A percentile compares a stretch with the other conserved stretches of the same genome.
Evolutionary conservation across 2,329 filamentous ascomycete genomes (phyloP).

Genomic region (Penicillium sp.): DNA sequence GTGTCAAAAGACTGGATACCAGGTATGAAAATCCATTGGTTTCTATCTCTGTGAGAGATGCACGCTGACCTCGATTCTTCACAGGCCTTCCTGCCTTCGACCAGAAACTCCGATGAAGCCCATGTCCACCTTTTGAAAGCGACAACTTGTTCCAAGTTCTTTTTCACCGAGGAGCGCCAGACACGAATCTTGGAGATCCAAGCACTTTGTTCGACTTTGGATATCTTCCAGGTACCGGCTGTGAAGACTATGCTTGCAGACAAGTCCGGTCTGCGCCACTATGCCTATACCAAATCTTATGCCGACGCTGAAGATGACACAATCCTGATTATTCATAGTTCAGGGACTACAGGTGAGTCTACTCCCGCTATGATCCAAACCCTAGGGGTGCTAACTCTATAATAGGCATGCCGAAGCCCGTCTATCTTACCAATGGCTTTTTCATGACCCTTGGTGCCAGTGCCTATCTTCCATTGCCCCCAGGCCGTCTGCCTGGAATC

Average conservation of each 20-base stretch:
- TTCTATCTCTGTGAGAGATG: background rate
- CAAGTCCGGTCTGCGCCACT: conserved; percentile 11
- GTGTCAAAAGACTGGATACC: conserved; percentile 28
- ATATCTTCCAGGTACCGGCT: conserved; percentile 11
- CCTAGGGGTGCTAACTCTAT: conserved; percentile 15
- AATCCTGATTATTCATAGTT: conserved; percentile 37
- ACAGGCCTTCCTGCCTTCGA: conserved; percentile 23
- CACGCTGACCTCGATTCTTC: background rate
- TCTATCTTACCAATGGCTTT: conserved; percentile 32
- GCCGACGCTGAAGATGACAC: conserved; percentile 28
- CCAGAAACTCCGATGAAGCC: conserved; percentile 24
- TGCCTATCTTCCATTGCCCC: conserved; percentile 12
- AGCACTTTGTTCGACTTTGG: conserved; percentile 5
- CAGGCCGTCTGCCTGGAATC: conserved; percentile 14
- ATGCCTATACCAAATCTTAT: conserved; percentile 22
- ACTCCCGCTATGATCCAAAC: conserved; percentile 18
- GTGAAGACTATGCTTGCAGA: conserved; percentile 12
- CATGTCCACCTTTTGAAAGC: conserved; percentile 17
- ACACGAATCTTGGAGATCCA: conserved; percentile 44
- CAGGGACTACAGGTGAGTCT: conserved; percentile 38
- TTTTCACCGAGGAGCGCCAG: conserved; percentile 28
- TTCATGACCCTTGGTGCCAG: conserved; percentile 16
- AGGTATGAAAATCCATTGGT: conserved; percentile 5
- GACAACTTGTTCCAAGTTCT: conserved; percentile 24
- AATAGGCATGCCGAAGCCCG: conserved; percentile 33